phyloP scores from a whole-genome alignment of 106 monocot genomes.

The Dioscorea alata region DNA sequence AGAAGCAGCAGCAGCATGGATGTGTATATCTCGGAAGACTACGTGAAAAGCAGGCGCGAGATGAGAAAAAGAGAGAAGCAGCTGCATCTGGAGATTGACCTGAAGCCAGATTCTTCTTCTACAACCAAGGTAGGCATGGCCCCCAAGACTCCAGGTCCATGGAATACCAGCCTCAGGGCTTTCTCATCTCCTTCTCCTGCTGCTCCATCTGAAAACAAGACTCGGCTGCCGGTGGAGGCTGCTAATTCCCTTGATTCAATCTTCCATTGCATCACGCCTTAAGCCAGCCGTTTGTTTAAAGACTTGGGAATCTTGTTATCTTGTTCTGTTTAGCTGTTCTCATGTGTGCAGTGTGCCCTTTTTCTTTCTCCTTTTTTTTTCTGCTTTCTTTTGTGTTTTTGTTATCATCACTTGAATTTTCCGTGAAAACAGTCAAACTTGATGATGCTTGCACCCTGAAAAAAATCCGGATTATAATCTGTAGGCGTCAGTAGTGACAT shows the following conservation, averaged over 20 bases:
- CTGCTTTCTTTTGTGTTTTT: too few species aligned
- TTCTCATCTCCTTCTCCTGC: background rate
- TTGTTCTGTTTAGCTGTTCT: too few species aligned
- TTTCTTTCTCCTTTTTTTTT: too few species aligned
- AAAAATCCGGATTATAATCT: too few species aligned
- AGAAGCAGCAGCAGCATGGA: slow-evolving; percentile 15
- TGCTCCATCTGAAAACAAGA: background rate
- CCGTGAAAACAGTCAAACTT: too few species aligned
- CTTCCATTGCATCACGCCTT: background rate
- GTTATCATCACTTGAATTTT: too few species aligned
- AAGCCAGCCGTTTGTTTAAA: too few species aligned
- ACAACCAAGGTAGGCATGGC: background rate
- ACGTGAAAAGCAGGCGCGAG: slow-evolving; percentile 21
- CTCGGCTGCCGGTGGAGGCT: background rate
- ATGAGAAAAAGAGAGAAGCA: slow-evolving; percentile 15
- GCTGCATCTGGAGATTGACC: slow-evolving; percentile 3
- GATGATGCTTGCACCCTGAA: too few species aligned
- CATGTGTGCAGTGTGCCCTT: too few species aligned
- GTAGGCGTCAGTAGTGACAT: too few species aligned
- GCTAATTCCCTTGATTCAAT: background rate
- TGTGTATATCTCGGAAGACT: slow-evolving; percentile 33
- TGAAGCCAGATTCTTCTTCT: background rate
- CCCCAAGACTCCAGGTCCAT: background rate
- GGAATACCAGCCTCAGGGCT: background rate
- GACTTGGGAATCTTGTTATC: too few species aligned